phyloP scores from a whole-genome alignment of 78 protist species.

The Dictyostelium firmibasis region DNA sequence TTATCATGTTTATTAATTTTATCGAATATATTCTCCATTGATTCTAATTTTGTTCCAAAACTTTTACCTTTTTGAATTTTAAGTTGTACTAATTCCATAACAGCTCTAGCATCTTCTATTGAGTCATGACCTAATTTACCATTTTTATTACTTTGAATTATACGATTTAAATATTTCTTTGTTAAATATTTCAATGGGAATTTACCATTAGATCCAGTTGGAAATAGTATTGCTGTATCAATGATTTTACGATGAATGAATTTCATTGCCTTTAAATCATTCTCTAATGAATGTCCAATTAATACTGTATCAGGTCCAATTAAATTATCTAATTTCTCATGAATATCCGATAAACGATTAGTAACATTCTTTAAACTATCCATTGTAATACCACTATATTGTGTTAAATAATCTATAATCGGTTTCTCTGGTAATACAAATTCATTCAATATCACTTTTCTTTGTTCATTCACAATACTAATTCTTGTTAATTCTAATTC shows the following conservation, averaged over 20 bases:
- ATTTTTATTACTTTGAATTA: slow-evolving; percentile 23
- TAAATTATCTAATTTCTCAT: not conserved
- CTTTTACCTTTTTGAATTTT: slow-evolving; percentile 66
- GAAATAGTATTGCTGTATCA: slow-evolving; percentile 88
- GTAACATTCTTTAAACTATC: slow-evolving; percentile 74
- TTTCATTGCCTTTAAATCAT: slow-evolving; percentile 88
- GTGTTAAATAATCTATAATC: slow-evolving; percentile 87
- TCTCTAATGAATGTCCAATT: slow-evolving; percentile 94
- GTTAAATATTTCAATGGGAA: slow-evolving; percentile 64
- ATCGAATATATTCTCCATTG: slow-evolving; percentile 7
- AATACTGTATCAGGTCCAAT: slow-evolving; percentile 73
- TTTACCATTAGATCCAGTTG: slow-evolving; percentile 42
- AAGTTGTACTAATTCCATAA: slow-evolving; percentile 59
- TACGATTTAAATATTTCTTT: slow-evolving; percentile 25
- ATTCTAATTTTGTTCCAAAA: slow-evolving; percentile 46
- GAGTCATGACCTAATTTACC: slow-evolving; percentile 47
- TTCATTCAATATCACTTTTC: slow-evolving; percentile 55
- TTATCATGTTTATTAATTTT: not conserved
- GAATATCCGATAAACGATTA: slow-evolving; percentile 76
- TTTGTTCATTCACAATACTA: slow-evolving; percentile 85
- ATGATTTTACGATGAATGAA: slow-evolving; percentile 79
- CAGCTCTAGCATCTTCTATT: slow-evolving; percentile 72
- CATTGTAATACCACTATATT: slow-evolving; percentile 88
- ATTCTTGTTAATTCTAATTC: slow-evolving; percentile 86
- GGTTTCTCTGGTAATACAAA: slow-evolving; percentile 81